A percentile compares a stretch with the other conserved stretches of the same genome.
Conservation (phyloP, 2,329 filamentous ascomycete genomes). For the Aspergillus thermomutatus region DNA sequence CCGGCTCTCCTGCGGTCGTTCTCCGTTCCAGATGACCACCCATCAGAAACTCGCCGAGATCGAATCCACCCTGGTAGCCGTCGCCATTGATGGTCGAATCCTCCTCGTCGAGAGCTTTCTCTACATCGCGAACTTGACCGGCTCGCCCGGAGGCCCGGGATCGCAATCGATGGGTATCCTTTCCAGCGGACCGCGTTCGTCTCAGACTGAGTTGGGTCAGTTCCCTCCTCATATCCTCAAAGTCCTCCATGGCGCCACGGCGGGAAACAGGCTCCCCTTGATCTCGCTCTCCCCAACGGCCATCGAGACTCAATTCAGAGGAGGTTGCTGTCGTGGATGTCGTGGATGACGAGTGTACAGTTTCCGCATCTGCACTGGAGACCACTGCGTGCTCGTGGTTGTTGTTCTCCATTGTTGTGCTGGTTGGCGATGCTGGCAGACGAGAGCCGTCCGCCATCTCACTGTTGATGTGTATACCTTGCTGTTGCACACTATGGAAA, state of each 20-base stretch:
- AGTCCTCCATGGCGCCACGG: conserved; percentile 57
- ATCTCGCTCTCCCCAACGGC: conserved; percentile 63
- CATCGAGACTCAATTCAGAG: conserved; percentile 30
- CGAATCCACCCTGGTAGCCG: conserved; percentile 51
- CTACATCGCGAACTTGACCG: conserved; percentile 35
- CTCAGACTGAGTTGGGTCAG: conserved; percentile 52
- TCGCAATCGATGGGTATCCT: conserved; percentile 25
- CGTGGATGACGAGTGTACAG: not conserved
- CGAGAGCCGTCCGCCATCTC: conserved; percentile 9
- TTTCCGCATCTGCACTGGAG: not conserved
- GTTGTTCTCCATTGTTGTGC: conserved; percentile 4
- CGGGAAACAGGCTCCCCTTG: conserved; percentile 53
- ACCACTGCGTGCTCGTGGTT: not conserved
- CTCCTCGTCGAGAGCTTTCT: conserved; percentile 47
- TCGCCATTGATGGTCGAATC: conserved; percentile 13
- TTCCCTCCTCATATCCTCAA: conserved; percentile 54
- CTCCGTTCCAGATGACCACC: conserved; percentile 75
- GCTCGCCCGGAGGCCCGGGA: conserved; percentile 18
- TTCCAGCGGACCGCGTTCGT: conserved; percentile 29
- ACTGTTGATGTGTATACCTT: not conserved
- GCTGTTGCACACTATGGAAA: not conserved
- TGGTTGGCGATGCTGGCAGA: conserved; percentile 6
- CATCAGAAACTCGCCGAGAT: conserved; percentile 67
- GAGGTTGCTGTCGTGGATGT: not conserved
- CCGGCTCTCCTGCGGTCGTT: conserved; percentile 58